These are phyloP conservation scores for Phialophora expanda DNA, from an alignment of 2,329 filamentous ascomycete genomes.

Conservation along the genomic window DNA sequence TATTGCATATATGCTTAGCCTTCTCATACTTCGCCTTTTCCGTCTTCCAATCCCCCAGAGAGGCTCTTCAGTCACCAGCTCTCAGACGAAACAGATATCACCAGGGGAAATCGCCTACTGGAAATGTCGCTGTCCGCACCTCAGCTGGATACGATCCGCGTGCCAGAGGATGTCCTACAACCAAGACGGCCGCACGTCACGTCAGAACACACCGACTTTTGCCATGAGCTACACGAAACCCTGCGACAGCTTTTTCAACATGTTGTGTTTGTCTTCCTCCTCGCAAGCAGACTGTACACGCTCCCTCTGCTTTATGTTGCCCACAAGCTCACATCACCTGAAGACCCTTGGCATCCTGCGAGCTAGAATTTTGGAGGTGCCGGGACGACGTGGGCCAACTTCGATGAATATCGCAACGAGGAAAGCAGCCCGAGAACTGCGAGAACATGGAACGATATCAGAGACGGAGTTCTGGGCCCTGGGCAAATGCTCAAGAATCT, in stretches of 20 bases:
- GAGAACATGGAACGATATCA: conserved; percentile 16
- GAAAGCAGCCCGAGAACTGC: background rate
- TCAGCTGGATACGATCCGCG: background rate
- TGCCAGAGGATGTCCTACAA: background rate
- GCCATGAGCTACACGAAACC: conserved; percentile 44
- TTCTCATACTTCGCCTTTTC: background rate
- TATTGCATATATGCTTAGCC: background rate
- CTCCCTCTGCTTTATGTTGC: conserved; percentile 32
- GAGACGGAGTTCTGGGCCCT: conserved; percentile 12
- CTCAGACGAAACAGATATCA: background rate
- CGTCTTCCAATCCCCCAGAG: background rate
- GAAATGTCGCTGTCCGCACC: background rate
- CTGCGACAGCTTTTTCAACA: conserved; percentile 29
- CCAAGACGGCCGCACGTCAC: background rate
- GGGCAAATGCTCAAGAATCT: conserved; percentile 23
- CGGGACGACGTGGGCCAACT: conserved; percentile 11
- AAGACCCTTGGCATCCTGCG: conserved; percentile 26
- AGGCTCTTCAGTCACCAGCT: background rate
- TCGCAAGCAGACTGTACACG: conserved; percentile 32
- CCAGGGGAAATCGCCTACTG: background rate
- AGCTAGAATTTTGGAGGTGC: conserved; percentile 26
- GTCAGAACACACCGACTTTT: conserved; percentile 13
- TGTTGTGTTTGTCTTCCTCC: conserved; percentile 23
- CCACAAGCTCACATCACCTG: conserved; percentile 26
- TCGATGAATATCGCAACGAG: conserved; percentile 5